phyloP scores from a whole-genome alignment of 2,329 filamentous ascomycete species.

The Lasiodiplodia theobromae region DNA sequence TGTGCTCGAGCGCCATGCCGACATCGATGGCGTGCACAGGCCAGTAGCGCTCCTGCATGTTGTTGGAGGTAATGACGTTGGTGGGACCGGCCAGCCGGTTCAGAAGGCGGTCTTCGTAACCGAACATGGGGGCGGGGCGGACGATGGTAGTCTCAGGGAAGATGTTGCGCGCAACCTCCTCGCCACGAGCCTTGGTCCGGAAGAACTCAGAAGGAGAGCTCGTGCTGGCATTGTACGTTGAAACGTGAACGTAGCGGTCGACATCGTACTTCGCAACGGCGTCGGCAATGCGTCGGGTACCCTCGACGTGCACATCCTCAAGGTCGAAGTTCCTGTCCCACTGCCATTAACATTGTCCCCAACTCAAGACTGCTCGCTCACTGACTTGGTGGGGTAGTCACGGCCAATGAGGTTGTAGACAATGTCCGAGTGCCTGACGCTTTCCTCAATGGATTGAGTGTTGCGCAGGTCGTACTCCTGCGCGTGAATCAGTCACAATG shows the following conservation, averaged over 20 bases:
- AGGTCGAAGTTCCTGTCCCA: slow-evolving; percentile 82
- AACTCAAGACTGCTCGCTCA: slow-evolving; percentile 25
- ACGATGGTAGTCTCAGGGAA: slow-evolving; percentile 98
- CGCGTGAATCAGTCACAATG: slow-evolving; percentile 3
- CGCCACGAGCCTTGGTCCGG: slow-evolving; percentile 84
- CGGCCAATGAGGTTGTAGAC: slow-evolving; percentile 96
- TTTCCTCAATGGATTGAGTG: slow-evolving; percentile 94
- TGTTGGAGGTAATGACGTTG: slow-evolving; percentile 88
- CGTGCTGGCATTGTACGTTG: slow-evolving; percentile 86
- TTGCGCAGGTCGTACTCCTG: slow-evolving; percentile 96
- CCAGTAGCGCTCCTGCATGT: slow-evolving; percentile 89
- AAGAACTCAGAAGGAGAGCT: slow-evolving; percentile 89
- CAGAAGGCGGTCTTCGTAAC: slow-evolving; percentile 91
- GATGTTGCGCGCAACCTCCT: slow-evolving; percentile 83
- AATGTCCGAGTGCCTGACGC: slow-evolving; percentile 94
- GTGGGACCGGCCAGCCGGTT: slow-evolving; percentile 80
- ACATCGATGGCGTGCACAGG: slow-evolving; percentile 95
- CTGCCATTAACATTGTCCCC: neutral
- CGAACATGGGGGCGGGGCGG: slow-evolving; percentile 90
- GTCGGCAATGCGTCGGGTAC: slow-evolving; percentile 88
- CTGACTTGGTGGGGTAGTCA: slow-evolving; percentile 93
- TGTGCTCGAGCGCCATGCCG: slow-evolving; percentile 84
- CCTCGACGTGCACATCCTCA: slow-evolving; percentile 91
- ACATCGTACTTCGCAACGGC: slow-evolving; percentile 97
- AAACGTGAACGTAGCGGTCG: slow-evolving; percentile 95